Conservation (phyloP, 208 protist genomes). For the Wallacemonas sp. region DNA sequence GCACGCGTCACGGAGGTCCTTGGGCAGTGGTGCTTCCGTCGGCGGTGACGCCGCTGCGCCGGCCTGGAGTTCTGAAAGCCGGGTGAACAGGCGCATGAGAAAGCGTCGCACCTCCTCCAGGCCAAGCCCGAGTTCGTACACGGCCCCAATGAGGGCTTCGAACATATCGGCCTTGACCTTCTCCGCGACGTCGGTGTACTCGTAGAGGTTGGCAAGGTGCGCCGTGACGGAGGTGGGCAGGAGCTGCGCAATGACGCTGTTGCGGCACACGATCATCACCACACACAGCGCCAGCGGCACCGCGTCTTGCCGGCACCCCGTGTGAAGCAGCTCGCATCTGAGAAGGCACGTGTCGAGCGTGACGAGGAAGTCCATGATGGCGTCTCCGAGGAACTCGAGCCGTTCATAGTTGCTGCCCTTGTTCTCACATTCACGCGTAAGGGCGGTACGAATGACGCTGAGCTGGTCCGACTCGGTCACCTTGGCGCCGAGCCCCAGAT, state of each 20-base stretch:
- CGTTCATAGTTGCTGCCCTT: slow-evolving; percentile 55
- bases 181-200: not conserved
- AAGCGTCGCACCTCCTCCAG: slow-evolving; percentile 46
- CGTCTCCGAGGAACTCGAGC: slow-evolving; percentile 70
- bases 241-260: slow-evolving; percentile 49
- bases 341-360: slow-evolving; percentile 33
- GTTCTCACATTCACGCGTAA: slow-evolving; percentile 62
- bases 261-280: slow-evolving; percentile 33
- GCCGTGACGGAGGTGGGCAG: slow-evolving; percentile 34
- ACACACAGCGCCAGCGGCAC: slow-evolving; percentile 12
- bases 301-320: too few species aligned
- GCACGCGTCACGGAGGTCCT: not conserved
- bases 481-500: not conserved
- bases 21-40: too few species aligned
- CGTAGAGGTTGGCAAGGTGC: slow-evolving; percentile 29
- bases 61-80: slow-evolving; percentile 17
- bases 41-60: not conserved
- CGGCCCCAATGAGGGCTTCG: slow-evolving; percentile 64
- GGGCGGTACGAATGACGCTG: slow-evolving; percentile 23
- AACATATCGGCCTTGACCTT: slow-evolving; percentile 73
- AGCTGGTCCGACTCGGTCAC: not conserved
- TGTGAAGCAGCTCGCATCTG: slow-evolving; percentile 14
- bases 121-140: slow-evolving; percentile 38
- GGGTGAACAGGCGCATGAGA: slow-evolving; percentile 42
- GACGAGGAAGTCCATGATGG: slow-evolving; percentile 69